Percentiles rank a stretch among this genome's conserved stretches.
phyloP scores from a whole-genome alignment of 2,329 filamentous ascomycete species.

The Stagonosporopsis cucurbitacearum region DNA sequence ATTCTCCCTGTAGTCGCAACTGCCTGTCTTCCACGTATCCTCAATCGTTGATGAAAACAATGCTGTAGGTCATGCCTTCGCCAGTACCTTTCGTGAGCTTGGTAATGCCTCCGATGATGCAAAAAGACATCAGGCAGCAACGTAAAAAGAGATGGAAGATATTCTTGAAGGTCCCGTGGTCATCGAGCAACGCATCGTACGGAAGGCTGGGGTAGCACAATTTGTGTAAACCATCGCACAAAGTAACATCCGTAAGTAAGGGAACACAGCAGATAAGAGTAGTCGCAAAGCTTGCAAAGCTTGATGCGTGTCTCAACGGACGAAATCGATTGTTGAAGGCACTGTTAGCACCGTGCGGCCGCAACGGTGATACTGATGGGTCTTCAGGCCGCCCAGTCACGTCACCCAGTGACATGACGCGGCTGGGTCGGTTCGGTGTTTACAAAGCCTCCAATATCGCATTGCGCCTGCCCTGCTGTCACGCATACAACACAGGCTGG shows the following conservation, averaged over 20 bases:
- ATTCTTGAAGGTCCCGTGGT: neutral
- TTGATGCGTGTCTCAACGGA: neutral
- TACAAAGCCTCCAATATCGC: neutral
- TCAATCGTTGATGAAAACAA: neutral
- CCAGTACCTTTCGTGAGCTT: neutral
- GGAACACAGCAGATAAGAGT: neutral
- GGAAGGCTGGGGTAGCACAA: neutral
- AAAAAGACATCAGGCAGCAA: neutral
- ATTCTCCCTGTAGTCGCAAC: neutral
- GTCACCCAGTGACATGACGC: neutral
- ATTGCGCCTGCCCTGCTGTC: neutral
- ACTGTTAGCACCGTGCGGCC: neutral
- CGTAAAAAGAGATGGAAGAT: neutral
- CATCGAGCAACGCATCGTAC: neutral
- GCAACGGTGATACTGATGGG: conserved; percentile 2
- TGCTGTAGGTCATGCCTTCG: neutral
- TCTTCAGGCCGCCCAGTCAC: neutral
- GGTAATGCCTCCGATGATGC: no score
- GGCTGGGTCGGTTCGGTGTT: neutral
- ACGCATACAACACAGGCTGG: neutral
- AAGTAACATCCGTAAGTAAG: neutral
- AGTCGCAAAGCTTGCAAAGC: conserved; percentile 2
- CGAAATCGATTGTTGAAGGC: neutral
- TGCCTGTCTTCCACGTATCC: neutral
- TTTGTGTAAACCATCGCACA: neutral